These are phyloP conservation scores for Agaricus bisporus DNA, from an alignment of 768 basidiomycete species.

Conservation along the genomic window DNA sequence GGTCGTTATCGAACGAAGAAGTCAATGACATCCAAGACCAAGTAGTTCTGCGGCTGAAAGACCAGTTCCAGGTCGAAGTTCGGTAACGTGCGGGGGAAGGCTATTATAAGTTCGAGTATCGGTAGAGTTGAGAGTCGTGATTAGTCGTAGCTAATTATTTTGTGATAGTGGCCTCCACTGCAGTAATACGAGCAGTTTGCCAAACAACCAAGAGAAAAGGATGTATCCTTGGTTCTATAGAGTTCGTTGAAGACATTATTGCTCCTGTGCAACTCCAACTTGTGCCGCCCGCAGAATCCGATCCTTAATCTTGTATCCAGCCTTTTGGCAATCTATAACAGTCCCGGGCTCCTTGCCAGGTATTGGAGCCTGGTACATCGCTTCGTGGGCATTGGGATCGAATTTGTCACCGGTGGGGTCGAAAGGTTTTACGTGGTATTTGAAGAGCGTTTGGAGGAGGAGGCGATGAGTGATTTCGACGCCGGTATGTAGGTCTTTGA, in stretches of 20 bases:
- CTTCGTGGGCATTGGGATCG: conserved; percentile 94
- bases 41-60: conserved; percentile 48
- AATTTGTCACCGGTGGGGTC: conserved; percentile 91
- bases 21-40: conserved; percentile 72
- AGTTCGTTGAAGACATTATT: conserved; percentile 21
- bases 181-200: neutral
- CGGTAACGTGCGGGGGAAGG: conserved; percentile 48
- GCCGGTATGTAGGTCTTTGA: conserved; percentile 74
- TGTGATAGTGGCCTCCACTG: conserved; percentile 6
- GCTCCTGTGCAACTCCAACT: conserved; percentile 89
- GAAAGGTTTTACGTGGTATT: conserved; percentile 88
- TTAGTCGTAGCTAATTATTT: conserved; percentile 22
- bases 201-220: conserved; percentile 4
- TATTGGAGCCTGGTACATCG: conserved; percentile 87
- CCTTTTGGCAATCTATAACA: conserved; percentile 86
- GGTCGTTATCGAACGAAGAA: conserved; percentile 87
- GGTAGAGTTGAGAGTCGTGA: conserved; percentile 20
- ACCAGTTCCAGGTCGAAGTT: conserved; percentile 79
- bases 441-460: conserved; percentile 83
- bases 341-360: conserved; percentile 88
- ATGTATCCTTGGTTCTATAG: no score
- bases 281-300: conserved; percentile 91
- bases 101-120: conserved; percentile 24
- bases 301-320: conserved; percentile 92
- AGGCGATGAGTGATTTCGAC: conserved; percentile 90